phyloP scores from a whole-genome alignment of 2,329 filamentous ascomycete genomes.

The Claviceps sp. region DNA sequence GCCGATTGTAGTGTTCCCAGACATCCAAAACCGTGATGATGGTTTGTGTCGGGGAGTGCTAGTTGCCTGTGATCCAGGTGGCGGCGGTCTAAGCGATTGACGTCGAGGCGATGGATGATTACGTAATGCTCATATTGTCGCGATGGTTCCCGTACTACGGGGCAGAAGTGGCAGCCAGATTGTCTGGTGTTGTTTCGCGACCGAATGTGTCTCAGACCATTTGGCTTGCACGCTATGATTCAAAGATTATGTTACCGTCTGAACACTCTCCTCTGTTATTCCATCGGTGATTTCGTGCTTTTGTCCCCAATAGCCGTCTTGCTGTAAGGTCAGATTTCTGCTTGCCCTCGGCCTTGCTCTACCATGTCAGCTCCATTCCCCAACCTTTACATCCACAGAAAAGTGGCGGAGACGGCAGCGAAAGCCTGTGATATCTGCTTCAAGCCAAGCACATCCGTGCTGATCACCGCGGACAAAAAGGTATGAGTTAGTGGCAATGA shows the following conservation, averaged over 20 bases:
- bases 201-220: neutral
- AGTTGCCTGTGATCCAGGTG: neutral
- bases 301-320: neutral
- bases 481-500: slow-evolving; percentile 28
- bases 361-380: slow-evolving; percentile 32
- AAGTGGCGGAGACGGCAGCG: slow-evolving; percentile 69
- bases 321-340: neutral
- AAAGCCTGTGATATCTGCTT: slow-evolving; percentile 87
- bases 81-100: slow-evolving; percentile 1
- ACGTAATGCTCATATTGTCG: slow-evolving; percentile 1
- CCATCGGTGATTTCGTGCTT: neutral
- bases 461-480: slow-evolving; percentile 84
- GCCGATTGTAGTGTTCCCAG: neutral
- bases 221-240: neutral
- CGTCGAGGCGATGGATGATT: slow-evolving; percentile 5
- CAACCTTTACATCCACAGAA: slow-evolving; percentile 76
- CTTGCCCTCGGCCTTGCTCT: too few relatives aligned
- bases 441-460: slow-evolving; percentile 73
- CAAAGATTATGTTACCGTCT: neutral
- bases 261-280: neutral
- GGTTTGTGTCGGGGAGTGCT: slow-evolving; percentile 3
- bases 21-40: neutral
- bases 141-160: too few relatives aligned
- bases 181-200: too few relatives aligned
- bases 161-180: too few relatives aligned